These are phyloP conservation scores for Filobasidium uniguttulatum DNA, from an alignment of 1,284 basidiomycete species.

Conservation along the genomic window DNA sequence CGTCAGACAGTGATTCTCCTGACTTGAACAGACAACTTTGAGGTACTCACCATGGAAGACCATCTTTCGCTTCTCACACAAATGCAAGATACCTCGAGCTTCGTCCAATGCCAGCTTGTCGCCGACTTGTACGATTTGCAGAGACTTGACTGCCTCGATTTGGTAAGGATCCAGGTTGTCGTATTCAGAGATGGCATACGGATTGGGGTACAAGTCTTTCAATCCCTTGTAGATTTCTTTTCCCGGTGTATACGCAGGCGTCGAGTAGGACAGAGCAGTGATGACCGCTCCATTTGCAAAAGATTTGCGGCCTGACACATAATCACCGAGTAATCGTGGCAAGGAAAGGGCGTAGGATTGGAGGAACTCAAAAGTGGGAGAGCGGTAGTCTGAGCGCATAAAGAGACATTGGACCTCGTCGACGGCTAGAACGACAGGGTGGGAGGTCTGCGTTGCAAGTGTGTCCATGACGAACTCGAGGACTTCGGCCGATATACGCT, in stretches of 20 bases:
- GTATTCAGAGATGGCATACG: constrained; percentile 24
- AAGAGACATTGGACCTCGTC: constrained; percentile 81
- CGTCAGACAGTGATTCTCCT: neutral
- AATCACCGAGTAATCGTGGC: constrained; percentile 65
- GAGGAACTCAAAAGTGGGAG: constrained; percentile 59
- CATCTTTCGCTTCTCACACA: constrained; percentile 24
- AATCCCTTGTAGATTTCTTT: constrained; percentile 18
- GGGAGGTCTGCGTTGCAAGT: constrained; percentile 56
- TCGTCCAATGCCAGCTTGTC: constrained; percentile 29
- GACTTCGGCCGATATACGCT: constrained; percentile 47
- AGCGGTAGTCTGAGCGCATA: constrained; percentile 55
- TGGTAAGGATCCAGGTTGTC: constrained; percentile 26
- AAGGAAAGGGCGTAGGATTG: constrained; percentile 68
- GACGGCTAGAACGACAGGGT: constrained; percentile 67
- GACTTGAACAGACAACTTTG: neutral
- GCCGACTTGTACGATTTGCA: constrained; percentile 29
- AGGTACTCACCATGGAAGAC: neutral
- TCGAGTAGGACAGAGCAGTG: constrained; percentile 25
- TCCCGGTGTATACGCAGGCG: constrained; percentile 13
- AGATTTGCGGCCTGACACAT: constrained; percentile 50
- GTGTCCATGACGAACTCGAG: constrained; percentile 53
- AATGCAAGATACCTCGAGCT: constrained; percentile 34
- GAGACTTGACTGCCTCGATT: constrained; percentile 23
- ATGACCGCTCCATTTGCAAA: constrained; percentile 44
- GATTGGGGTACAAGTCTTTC: constrained; percentile 18